Evolutionary conservation across 2,329 filamentous ascomycete genomes (phyloP).

Genomic region (Capronia epimyces): DNA sequence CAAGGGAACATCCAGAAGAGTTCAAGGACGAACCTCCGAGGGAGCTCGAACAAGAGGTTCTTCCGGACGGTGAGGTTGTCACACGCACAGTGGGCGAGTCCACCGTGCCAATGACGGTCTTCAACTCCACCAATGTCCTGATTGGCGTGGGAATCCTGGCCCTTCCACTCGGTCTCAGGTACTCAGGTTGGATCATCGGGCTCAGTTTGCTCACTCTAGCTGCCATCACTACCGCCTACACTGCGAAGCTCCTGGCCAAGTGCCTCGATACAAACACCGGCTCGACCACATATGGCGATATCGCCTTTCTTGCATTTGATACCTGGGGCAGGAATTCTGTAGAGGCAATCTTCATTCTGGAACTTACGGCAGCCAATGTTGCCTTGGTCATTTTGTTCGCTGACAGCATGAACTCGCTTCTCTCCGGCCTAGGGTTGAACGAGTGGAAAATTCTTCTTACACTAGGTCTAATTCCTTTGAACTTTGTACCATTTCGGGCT

Average conservation of each 20-base stretch:
- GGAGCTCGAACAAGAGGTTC: conserved; percentile 23
- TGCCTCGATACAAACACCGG: conserved; percentile 81
- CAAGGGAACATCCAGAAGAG: conserved; percentile 27
- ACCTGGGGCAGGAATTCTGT: conserved; percentile 72
- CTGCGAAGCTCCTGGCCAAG: conserved; percentile 74
- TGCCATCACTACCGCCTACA: conserved; percentile 74
- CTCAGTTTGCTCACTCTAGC: conserved; percentile 67
- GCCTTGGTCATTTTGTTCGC: conserved; percentile 89
- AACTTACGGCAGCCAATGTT: conserved; percentile 81
- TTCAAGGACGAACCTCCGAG: conserved; percentile 24
- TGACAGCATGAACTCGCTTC: conserved; percentile 74
- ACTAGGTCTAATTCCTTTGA: conserved; percentile 70
- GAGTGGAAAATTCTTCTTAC: conserved; percentile 85
- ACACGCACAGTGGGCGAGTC: conserved; percentile 84
- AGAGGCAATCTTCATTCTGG: conserved; percentile 79
- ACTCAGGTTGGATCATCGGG: conserved; percentile 83
- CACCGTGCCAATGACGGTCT: conserved; percentile 90
- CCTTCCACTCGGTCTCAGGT: conserved; percentile 78
- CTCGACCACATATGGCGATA: conserved; percentile 88
- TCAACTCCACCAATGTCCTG: conserved; percentile 91
- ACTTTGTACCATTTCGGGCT: conserved; percentile 74
- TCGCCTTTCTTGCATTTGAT: conserved; percentile 88
- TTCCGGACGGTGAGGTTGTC: conserved; percentile 61
- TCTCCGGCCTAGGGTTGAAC: conserved; percentile 63
- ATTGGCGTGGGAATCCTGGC: conserved; percentile 87